These are phyloP conservation scores for Trichoderma afroharzianum DNA, from an alignment of 2,329 filamentous ascomycete species.

Conservation along the genomic window DNA sequence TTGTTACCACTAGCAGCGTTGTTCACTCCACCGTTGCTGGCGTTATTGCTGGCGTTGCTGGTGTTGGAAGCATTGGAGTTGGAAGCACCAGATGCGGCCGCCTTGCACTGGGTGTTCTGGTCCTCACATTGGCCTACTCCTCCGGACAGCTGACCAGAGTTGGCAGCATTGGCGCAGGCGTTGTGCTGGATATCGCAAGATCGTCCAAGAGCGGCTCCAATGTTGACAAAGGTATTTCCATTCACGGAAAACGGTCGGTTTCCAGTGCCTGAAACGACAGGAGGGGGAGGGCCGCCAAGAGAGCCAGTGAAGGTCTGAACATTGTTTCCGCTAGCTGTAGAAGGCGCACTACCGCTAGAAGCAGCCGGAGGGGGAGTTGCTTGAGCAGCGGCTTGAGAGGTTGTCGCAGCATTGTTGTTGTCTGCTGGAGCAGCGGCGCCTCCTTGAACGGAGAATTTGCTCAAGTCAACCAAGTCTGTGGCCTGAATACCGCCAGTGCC, in stretches of 20 bases:
- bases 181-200: slow-evolving; percentile 64
- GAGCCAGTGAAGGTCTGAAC: background rate
- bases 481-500: background rate
- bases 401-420: background rate
- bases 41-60: background rate
- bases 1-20: background rate
- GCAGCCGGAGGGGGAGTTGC: background rate
- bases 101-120: background rate
- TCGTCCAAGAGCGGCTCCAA: slow-evolving; percentile 54
- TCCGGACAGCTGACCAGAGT: slow-evolving; percentile 43
- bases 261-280: slow-evolving; percentile 13
- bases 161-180: slow-evolving; percentile 55
- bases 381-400: background rate
- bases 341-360: background rate
- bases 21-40: background rate
- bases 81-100: background rate
- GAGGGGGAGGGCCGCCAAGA: background rate
- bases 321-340: background rate
- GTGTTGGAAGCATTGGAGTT: background rate
- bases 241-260: slow-evolving; percentile 54
- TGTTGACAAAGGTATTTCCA: slow-evolving; percentile 54
- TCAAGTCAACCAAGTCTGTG: background rate
- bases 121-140: slow-evolving; percentile 29
- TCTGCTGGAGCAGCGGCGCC: background rate
- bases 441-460: background rate